Evolutionary conservation across 495 filamentous ascomycete genomes (phyloP), one percentile per base, ranked within the genome.

Genomic region (Aspergillus sparsus): DNA sequence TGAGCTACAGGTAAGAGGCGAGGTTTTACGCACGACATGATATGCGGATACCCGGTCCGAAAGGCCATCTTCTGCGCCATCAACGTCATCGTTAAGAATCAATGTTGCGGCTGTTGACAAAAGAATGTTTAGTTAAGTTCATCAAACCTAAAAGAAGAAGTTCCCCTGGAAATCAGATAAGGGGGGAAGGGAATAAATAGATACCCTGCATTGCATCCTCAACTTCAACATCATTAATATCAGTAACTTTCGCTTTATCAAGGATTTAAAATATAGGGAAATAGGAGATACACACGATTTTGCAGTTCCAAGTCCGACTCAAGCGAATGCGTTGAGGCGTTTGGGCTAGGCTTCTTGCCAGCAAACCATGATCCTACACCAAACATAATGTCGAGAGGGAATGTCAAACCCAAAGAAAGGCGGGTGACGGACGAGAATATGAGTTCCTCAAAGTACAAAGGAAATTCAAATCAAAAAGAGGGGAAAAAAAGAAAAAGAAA

Each of bases 31-130:
- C 69, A 89, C 87, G 75, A 86, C 85, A 70, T 98, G 94, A 69
- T 92, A 98, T n/a, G 92, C 83, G n/a, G 94, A 98, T 49, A 81
- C 75, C 15, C 88, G 87, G 63, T 85, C 81, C 33, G 82, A 82
- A 15, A 98, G 80, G 37, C 82, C 83, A 60, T 76, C 80, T 72
- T 97, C 93, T 2, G 94, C 94, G 34, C 83, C 86, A 44, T 91
- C 90, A 57, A 98, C 88, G 74, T 97, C 93, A 74, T 98, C 94
- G 68, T 94, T 90, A 79, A 98, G 91, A 66, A 98, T 93, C 35
- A 88, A 72, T 59, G 74, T 83, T 41, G 74, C 76, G 46, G 82
- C 83, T 83, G 62, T 62, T 32, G 11, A 41, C 52, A 35, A 47
- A 13, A 56, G 52, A 51, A 31, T 32, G 46, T 45, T 54, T 55